phyloP scores from a whole-genome alignment of 139 green algal genomes.

The Raphidocelis subcapitata region DNA sequence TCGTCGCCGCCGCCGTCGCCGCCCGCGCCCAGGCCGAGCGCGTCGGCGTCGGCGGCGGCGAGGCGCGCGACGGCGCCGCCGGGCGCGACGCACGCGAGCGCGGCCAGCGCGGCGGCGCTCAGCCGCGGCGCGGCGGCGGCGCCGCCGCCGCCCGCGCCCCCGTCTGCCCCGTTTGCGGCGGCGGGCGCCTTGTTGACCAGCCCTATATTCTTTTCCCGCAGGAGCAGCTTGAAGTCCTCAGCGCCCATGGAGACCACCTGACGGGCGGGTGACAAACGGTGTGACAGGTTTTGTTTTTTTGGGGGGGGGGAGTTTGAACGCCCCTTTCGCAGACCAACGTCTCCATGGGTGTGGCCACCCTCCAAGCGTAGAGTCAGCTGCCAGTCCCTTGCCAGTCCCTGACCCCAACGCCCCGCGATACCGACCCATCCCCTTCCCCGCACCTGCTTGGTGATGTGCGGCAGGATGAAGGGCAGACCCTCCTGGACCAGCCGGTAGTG shows the following conservation, averaged over 20 bases:
- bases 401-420: not conserved
- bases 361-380: too few species aligned
- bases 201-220: constrained; percentile 45
- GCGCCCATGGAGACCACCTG: constrained; percentile 55
- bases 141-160: not conserved
- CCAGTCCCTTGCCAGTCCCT: not conserved
- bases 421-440: not conserved
- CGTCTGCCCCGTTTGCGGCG: constrained; percentile 10
- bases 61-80: constrained; percentile 51
- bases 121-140: too few species aligned
- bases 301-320: too few species aligned
- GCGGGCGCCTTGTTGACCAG: too few species aligned
- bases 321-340: too few species aligned
- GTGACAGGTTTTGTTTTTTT: too few species aligned
- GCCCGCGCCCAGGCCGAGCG: constrained; percentile 17
- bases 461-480: constrained; percentile 77
- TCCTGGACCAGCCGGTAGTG: constrained; percentile 89
- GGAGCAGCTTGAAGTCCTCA: constrained; percentile 58
- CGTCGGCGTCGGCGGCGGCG: constrained; percentile 44
- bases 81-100: constrained; percentile 29
- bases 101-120: constrained; percentile 13
- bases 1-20: constrained; percentile 32
- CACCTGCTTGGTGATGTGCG: constrained; percentile 61
- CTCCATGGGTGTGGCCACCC: too few species aligned
- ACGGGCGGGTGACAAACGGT: too few species aligned